Evolutionary conservation across 805 yeast genomes (phyloP).

Genomic region (Monosporozyma unispora): DNA sequence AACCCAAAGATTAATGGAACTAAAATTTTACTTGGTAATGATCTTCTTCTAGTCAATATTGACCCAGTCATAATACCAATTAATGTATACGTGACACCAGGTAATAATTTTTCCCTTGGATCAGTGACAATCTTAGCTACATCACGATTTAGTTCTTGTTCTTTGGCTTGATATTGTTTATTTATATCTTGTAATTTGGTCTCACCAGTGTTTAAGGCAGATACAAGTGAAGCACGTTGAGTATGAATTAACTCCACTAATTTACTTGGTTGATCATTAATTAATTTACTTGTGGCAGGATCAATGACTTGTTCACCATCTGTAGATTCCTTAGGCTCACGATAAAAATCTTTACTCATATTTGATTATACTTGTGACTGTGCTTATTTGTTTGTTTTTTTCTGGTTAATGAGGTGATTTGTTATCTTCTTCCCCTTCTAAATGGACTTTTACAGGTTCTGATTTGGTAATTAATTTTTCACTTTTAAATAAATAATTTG

Average conservation of each 20-base stretch:
- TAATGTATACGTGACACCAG: slow-evolving; percentile 46
- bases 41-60: slow-evolving; percentile 47
- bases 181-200: slow-evolving; percentile 35
- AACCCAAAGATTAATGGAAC: slow-evolving; percentile 46
- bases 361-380: neutral
- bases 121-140: slow-evolving; percentile 43
- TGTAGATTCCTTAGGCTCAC: slow-evolving; percentile 2
- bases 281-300: neutral
- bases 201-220: slow-evolving; percentile 3
- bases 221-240: slow-evolving; percentile 12
- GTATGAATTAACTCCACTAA: slow-evolving; percentile 11
- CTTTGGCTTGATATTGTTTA: slow-evolving; percentile 37
- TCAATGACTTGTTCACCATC: slow-evolving; percentile 1
- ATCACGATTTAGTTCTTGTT: slow-evolving; percentile 44
- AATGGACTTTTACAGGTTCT: neutral
- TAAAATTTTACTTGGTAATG: slow-evolving; percentile 37
- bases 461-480: neutral
- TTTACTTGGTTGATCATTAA: slow-evolving; percentile 11
- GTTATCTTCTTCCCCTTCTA: neutral
- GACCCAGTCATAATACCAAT: slow-evolving; percentile 55
- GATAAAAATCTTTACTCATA: slow-evolving; percentile 8
- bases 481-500: neutral
- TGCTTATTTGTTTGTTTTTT: neutral
- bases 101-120: slow-evolving; percentile 46
- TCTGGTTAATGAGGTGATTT: neutral